phyloP scores from a whole-genome alignment of 176 grass and related monocot genomes.

The Hyparrhenia diplandra region DNA sequence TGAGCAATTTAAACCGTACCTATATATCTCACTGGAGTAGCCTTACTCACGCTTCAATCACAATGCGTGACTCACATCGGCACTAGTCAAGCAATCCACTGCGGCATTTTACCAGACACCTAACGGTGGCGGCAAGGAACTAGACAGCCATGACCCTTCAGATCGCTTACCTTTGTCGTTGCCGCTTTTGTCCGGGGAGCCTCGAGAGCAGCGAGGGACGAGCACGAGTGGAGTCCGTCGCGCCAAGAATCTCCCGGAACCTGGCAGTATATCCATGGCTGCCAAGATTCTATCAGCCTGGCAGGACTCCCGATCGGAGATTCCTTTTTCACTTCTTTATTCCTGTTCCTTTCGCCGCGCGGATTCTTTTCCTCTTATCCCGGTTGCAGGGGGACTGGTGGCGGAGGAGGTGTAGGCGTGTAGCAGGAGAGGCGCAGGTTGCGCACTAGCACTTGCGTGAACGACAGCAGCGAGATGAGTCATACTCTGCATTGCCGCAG shows the following conservation, averaged over 20 bases:
- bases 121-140: background rate
- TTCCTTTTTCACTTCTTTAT: background rate
- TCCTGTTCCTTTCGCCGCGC: constrained; percentile 3
- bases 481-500: background rate
- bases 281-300: background rate
- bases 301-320: background rate
- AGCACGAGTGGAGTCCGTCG: constrained; percentile 30
- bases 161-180: constrained; percentile 56
- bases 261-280: constrained; percentile 36
- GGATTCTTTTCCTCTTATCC: background rate
- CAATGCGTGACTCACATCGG: background rate
- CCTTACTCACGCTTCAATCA: background rate
- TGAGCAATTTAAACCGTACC: background rate
- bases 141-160: background rate
- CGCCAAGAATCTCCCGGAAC: constrained; percentile 47
- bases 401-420: constrained; percentile 6
- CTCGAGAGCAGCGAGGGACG: constrained; percentile 68
- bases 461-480: constrained; percentile 7
- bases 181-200: constrained; percentile 46
- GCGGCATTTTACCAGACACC: constrained; percentile 25
- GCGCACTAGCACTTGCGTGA: constrained; percentile 28
- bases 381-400: background rate
- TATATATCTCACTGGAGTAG: background rate
- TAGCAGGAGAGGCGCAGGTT: too few species aligned
- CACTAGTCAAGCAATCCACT: background rate